These are phyloP conservation scores for Eutrema yunnanense DNA, from an alignment of 345 rosid genomes.

Conservation along the genomic window DNA sequence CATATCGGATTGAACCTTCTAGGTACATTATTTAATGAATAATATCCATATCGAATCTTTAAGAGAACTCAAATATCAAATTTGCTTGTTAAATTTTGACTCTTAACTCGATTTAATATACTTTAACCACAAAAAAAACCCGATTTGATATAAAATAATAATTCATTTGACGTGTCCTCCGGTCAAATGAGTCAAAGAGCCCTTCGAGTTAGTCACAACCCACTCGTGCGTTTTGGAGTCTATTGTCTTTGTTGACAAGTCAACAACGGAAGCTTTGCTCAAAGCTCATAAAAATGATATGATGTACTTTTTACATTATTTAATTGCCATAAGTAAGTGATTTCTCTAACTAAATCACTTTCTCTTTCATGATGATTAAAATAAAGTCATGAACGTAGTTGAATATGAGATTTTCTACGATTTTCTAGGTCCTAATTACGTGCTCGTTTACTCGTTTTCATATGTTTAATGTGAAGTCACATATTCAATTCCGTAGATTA, in stretches of 20 bases:
- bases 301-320: constrained; percentile 16
- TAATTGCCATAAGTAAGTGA: constrained; percentile 8
- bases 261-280: constrained; percentile 26
- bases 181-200: constrained; percentile 21
- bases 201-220: constrained; percentile 12
- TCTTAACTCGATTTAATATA: neutral
- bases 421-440: neutral
- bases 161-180: neutral
- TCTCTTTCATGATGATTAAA: neutral
- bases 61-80: neutral
- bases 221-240: constrained; percentile 32
- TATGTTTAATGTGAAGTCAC: constrained; percentile 15
- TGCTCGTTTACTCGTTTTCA: neutral
- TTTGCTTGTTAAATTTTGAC: constrained; percentile 19
- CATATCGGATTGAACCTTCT: neutral
- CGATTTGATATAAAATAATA: neutral
- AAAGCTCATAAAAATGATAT: neutral
- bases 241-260: constrained; percentile 19
- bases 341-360: neutral
- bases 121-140: no score
- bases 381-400: constrained; percentile 3
- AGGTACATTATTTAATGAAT: neutral
- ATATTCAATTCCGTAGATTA: neutral
- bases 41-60: constrained; percentile 1
- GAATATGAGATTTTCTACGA: constrained; percentile 6